Base-by-base conservation (phyloP, 495 filamentous ascomycete genomes). In the Neurospora sp. region DNA sequence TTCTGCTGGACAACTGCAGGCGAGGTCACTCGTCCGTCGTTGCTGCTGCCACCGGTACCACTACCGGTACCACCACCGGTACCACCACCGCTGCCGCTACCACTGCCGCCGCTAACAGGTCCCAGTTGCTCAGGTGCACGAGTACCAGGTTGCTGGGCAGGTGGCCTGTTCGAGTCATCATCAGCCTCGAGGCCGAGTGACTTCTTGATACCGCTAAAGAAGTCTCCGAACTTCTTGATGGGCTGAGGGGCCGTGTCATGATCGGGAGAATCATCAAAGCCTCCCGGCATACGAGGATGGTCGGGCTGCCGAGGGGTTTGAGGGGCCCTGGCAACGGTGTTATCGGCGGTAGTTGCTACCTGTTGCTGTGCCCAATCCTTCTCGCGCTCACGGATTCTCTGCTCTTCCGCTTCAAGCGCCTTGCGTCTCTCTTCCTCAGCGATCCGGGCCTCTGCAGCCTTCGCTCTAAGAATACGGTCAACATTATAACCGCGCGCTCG, bases 401-500 rank as follows among this genome's bases (percentile, higher is more conserved):
- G 84, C 77, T 88, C 88, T 78, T 98, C 93, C 71, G 91, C 90
- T 66, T 96, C 93, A 16, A 94, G 74, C 49, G 93, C 90, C 77
- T 91, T 92, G 78, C 90, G 88, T 20, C 92, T 88, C 75, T 92
- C 88, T 77, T 93, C 91, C 76, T 98, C 93, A 6, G 93, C 94
- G 76, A 98, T 90, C 38, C 92, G 87, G 16, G 92, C 91, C 79
- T 98, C 94, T 7, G 91, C 91, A 12, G 91, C 93, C 81, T 94
- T 95, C 40, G 90, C 89, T 39, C 91, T 89, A 23, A 99, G 85
- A 77, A 98, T 97, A 18, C 96, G 90, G 72, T 96, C 93, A 49
- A 98, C 96, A 76, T 99, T 98, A 83, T 96, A 97, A 5, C 96
- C 96, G 73, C 94, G 92, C 31, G 86, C 87, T 77, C 90, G 90